Evolutionary conservation across 106 monocot genomes (phyloP).

Genomic region (Acorus gramineus): DNA sequence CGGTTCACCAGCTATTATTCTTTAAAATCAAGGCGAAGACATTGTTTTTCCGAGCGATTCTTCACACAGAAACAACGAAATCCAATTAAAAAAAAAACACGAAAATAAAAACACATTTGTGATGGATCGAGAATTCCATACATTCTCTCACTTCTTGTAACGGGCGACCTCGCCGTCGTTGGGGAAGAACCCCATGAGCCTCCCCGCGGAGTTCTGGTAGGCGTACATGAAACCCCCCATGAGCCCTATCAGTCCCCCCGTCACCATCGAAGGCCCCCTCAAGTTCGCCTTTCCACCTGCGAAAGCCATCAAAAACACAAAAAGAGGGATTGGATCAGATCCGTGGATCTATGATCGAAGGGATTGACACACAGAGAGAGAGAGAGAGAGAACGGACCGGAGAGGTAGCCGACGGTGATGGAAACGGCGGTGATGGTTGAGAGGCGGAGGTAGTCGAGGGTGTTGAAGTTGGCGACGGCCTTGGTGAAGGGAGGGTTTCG

Average conservation of each 20-base stretch:
- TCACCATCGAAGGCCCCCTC: conserved; percentile 95
- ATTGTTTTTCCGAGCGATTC: too few species aligned
- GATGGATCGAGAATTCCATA: too few species aligned
- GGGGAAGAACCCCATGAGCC: conserved; percentile 98
- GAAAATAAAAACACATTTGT: too few species aligned
- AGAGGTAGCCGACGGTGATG: conserved; percentile 99
- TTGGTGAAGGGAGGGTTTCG: conserved; percentile 95
- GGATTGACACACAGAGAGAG: neutral
- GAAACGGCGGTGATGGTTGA: conserved; percentile 88
- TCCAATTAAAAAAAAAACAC: too few species aligned
- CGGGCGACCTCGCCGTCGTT: conserved; percentile 82
- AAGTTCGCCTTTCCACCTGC: conserved; percentile 90
- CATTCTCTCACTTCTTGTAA: conserved; percentile 48
- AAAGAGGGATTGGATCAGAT: neutral
- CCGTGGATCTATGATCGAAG: conserved; percentile 8
- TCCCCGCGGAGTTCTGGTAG: conserved; percentile 97
- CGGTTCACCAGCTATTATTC: too few species aligned
- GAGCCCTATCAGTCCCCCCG: conserved; percentile 85
- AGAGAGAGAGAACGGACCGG: conserved; percentile 31
- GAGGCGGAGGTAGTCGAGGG: conserved; percentile 95
- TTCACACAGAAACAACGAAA: too few species aligned
- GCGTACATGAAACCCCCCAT: conserved; percentile 99
- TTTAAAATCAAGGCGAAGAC: too few species aligned
- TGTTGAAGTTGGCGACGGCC: conserved; percentile 78
- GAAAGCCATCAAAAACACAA: neutral